Conservation (phyloP, 306 rosid genomes). For the Cicer bijugum region DNA sequence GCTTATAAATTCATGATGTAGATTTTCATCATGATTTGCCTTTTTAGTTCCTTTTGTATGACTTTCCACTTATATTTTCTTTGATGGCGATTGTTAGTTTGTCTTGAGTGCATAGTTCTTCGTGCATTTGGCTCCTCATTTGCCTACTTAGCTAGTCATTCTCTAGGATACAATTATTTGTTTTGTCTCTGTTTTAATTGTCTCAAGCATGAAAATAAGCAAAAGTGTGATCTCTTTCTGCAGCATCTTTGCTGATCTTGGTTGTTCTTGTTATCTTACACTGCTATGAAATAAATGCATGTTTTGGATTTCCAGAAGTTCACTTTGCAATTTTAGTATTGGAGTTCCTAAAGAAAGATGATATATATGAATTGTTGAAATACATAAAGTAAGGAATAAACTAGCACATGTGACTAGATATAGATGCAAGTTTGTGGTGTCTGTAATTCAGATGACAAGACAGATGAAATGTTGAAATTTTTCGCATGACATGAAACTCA, state of each 20-base stretch:
- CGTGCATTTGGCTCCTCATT: too few species aligned
- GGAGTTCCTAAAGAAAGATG: slow-evolving; percentile 1
- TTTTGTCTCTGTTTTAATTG: not conserved
- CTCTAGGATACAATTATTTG: not conserved
- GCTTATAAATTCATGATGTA: slow-evolving; percentile 8
- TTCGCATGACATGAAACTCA: not conserved
- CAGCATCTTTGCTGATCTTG: not conserved
- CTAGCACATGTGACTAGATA: slow-evolving; percentile 24
- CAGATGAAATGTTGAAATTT: not conserved
- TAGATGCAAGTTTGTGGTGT: not conserved
- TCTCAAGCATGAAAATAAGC: not conserved
- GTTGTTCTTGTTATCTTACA: slow-evolving; percentile 25
- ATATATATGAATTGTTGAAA: slow-evolving; percentile 35
- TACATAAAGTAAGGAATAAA: not conserved
- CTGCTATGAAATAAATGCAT: not conserved
- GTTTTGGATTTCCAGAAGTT: slow-evolving; percentile 1
- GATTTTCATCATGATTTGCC: not conserved
- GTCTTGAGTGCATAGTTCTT: too few species aligned
- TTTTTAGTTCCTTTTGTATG: too few species aligned
- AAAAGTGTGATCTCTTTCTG: slow-evolving; percentile 26
- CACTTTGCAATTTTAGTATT: slow-evolving; percentile 9
- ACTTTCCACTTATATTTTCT: too few species aligned
- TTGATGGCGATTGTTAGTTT: too few species aligned
- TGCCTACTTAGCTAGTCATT: too few species aligned
- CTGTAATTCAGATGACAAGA: not conserved